Percentiles rank a stretch among this genome's conserved stretches.
These are phyloP conservation scores for Lepidium sativum DNA, from an alignment of 345 rosid species.

Conservation along the genomic window DNA sequence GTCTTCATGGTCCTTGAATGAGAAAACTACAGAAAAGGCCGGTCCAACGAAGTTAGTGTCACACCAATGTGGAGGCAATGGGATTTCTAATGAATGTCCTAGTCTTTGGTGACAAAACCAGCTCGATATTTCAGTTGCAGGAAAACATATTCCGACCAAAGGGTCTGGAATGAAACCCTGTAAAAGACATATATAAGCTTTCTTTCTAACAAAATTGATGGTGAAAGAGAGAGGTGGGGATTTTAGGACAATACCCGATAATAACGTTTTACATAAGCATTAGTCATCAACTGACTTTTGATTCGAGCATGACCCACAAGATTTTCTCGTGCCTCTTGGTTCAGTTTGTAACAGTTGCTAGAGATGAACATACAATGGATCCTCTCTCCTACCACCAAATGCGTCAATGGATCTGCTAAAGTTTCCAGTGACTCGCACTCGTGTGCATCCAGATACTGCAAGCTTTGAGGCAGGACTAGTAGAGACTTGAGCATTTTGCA, in stretches of 20 bases:
- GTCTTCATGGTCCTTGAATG: slow-evolving; percentile 18
- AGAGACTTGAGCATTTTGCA: slow-evolving; percentile 27
- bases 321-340: slow-evolving; percentile 11
- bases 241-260: not conserved
- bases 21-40: slow-evolving; percentile 21
- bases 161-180: slow-evolving; percentile 18
- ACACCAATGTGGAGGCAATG: slow-evolving; percentile 25
- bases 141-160: slow-evolving; percentile 5
- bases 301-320: slow-evolving; percentile 14
- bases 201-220: not conserved
- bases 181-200: not conserved
- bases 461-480: slow-evolving; percentile 21
- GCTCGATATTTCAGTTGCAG: slow-evolving; percentile 15
- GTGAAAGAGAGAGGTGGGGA: not conserved
- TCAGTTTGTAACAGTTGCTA: slow-evolving; percentile 27
- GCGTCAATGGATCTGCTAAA: slow-evolving; percentile 9
- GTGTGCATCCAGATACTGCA: slow-evolving; percentile 13
- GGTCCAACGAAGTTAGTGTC: slow-evolving; percentile 25
- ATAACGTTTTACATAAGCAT: slow-evolving; percentile 8
- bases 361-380: slow-evolving; percentile 25
- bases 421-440: slow-evolving; percentile 24
- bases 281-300: slow-evolving; percentile 23
- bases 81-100: slow-evolving; percentile 25
- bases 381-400: slow-evolving; percentile 4
- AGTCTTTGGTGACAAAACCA: slow-evolving; percentile 27